These are phyloP conservation scores for Sinapis alba DNA, from an alignment of 441 rosid genomes.

Conservation along the genomic window DNA sequence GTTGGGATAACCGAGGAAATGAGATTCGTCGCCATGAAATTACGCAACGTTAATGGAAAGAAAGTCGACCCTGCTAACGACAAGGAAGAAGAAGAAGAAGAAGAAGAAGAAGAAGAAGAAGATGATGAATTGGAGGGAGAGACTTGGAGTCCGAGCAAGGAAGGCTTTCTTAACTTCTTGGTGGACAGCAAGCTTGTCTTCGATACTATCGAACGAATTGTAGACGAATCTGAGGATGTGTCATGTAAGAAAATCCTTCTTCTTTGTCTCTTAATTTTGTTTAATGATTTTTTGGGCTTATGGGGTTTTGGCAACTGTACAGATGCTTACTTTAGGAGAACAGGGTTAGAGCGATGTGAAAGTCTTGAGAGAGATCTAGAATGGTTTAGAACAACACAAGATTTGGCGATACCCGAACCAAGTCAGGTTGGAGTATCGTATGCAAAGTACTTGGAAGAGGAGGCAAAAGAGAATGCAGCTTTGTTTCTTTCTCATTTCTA, in stretches of 20 bases:
- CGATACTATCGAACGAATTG: constrained; percentile 67
- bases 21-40: constrained; percentile 93
- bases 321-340: constrained; percentile 90
- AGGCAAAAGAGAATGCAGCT: constrained; percentile 74
- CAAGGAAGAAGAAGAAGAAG: constrained; percentile 26
- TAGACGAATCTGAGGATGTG: constrained; percentile 80
- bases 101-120: too few species aligned
- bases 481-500: constrained; percentile 84
- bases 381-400: constrained; percentile 55
- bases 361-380: constrained; percentile 68
- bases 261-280: background rate
- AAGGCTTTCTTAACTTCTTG: constrained; percentile 74
- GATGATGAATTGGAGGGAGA: constrained; percentile 30
- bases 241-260: constrained; percentile 59
- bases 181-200: constrained; percentile 89
- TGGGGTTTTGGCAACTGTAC: constrained; percentile 19
- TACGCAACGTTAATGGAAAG: constrained; percentile 70
- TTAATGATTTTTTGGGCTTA: background rate
- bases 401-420: constrained; percentile 62
- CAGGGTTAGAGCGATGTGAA: constrained; percentile 78
- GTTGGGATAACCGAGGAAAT: constrained; percentile 87
- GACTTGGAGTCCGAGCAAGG: constrained; percentile 68
- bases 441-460: constrained; percentile 70
- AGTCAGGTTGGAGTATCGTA: constrained; percentile 67
- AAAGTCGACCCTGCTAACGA: constrained; percentile 45